Conservation (phyloP, 2,329 filamentous ascomycete species). For the Neonectria ditissima region DNA sequence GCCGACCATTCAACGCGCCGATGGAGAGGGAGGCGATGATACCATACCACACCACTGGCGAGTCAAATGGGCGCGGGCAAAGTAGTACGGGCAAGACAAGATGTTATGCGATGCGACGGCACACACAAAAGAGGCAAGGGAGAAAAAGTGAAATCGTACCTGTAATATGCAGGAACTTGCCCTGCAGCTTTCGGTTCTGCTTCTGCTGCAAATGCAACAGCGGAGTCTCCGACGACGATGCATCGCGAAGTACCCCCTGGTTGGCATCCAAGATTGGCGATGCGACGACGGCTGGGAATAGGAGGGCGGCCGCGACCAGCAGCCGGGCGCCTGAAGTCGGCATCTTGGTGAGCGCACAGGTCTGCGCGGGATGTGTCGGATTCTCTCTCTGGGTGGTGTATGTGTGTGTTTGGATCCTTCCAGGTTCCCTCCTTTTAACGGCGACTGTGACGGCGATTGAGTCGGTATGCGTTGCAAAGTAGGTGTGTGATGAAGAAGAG, state of each 20-base stretch:
- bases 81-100: background rate
- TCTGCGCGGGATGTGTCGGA: background rate
- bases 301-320: conserved; percentile 44
- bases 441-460: background rate
- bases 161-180: conserved; percentile 89
- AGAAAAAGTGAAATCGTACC: conserved; percentile 64
- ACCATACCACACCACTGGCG: conserved; percentile 11
- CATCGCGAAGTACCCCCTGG: conserved; percentile 35
- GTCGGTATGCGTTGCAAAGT: background rate
- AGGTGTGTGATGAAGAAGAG: no score
- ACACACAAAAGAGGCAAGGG: background rate
- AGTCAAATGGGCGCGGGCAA: conserved; percentile 10
- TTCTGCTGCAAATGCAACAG: conserved; percentile 34
- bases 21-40: conserved; percentile 3
- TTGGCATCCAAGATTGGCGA: conserved; percentile 40
- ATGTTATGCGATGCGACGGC: background rate
- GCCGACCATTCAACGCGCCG: background rate
- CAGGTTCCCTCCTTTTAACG: background rate
- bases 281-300: conserved; percentile 36
- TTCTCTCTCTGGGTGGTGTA: background rate
- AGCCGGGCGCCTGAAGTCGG: conserved; percentile 44
- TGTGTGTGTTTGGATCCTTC: background rate
- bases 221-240: conserved; percentile 27
- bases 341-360: conserved; percentile 34
- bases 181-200: conserved; percentile 66